Evolutionary conservation across 345 rosid genomes (phyloP).

Genomic region (Euphorbia pulcherrima): DNA sequence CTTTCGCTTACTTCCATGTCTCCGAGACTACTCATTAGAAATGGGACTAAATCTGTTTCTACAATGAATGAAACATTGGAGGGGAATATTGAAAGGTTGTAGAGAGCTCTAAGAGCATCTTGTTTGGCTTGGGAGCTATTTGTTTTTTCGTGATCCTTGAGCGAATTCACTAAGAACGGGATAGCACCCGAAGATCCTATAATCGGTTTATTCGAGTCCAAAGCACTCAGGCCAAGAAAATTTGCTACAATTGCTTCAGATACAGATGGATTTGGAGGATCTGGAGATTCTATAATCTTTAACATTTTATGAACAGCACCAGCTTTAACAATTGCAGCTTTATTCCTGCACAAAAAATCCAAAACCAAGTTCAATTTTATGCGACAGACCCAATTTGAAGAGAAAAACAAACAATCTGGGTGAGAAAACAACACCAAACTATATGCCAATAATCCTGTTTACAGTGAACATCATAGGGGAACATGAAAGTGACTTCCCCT

Average conservation of each 20-base stretch:
- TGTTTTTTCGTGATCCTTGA: slow-evolving; percentile 36
- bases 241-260: slow-evolving; percentile 88
- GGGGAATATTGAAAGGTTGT: slow-evolving; percentile 71
- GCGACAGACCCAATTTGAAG: not conserved
- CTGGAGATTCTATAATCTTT: slow-evolving; percentile 64
- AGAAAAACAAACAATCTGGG: not conserved
- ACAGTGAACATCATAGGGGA: slow-evolving; percentile 22
- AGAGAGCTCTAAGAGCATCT: slow-evolving; percentile 84
- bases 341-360: slow-evolving; percentile 56
- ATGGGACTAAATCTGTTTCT: slow-evolving; percentile 57
- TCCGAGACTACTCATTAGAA: slow-evolving; percentile 59
- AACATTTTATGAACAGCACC: slow-evolving; percentile 95
- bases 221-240: slow-evolving; percentile 86
- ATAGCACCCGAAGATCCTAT: slow-evolving; percentile 92
- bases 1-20: slow-evolving; percentile 93
- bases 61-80: slow-evolving; percentile 52
- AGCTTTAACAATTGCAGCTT: slow-evolving; percentile 96
- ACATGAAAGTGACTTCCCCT: slow-evolving; percentile 41
- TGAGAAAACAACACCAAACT: not conserved
- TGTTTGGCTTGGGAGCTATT: slow-evolving; percentile 66
- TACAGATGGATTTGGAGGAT: slow-evolving; percentile 39
- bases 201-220: slow-evolving; percentile 81
- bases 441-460: slow-evolving; percentile 13
- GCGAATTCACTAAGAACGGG: slow-evolving; percentile 59
- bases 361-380: not conserved